phyloP scores from a whole-genome alignment of 2,329 filamentous ascomycete genomes.

The Penicillium rolfsii region DNA sequence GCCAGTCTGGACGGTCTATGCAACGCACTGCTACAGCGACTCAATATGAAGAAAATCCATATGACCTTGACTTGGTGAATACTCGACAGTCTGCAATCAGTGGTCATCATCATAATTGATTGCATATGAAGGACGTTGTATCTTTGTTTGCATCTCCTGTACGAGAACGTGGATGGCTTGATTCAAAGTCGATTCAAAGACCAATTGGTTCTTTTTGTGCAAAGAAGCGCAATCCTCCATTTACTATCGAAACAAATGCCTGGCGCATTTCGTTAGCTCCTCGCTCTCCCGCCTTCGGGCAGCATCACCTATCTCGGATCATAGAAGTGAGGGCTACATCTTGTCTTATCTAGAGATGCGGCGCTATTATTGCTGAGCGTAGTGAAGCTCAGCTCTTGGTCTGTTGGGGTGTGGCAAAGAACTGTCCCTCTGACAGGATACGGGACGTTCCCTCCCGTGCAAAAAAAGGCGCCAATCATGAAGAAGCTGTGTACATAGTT shows the following conservation, averaged over 20 bases:
- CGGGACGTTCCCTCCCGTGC: too few relatives aligned
- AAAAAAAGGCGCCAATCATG: too few relatives aligned
- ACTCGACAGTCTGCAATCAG: slow-evolving; percentile 31
- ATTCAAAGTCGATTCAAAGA: neutral
- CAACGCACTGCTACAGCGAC: slow-evolving; percentile 24
- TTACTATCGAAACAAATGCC: neutral
- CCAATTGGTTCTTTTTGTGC: too few relatives aligned
- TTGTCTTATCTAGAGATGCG: neutral
- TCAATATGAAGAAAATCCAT: slow-evolving; percentile 33
- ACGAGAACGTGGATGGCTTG: neutral
- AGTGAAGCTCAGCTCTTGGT: too few relatives aligned
- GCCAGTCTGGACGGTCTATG: slow-evolving; percentile 26
- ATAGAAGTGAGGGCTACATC: neutral
- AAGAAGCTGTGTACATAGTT: too few relatives aligned
- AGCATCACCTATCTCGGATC: neutral
- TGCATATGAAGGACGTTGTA: neutral
- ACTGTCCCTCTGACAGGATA: too few relatives aligned
- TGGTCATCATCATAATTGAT: slow-evolving; percentile 19
- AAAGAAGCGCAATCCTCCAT: too few relatives aligned
- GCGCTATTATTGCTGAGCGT: too few relatives aligned
- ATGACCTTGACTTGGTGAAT: slow-evolving; percentile 32
- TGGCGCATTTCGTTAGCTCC: neutral
- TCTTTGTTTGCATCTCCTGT: neutral
- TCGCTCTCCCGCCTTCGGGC: neutral
- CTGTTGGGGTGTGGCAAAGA: too few relatives aligned